phyloP scores from a whole-genome alignment of 257 asterid genomes.

The Solanum acaule region DNA sequence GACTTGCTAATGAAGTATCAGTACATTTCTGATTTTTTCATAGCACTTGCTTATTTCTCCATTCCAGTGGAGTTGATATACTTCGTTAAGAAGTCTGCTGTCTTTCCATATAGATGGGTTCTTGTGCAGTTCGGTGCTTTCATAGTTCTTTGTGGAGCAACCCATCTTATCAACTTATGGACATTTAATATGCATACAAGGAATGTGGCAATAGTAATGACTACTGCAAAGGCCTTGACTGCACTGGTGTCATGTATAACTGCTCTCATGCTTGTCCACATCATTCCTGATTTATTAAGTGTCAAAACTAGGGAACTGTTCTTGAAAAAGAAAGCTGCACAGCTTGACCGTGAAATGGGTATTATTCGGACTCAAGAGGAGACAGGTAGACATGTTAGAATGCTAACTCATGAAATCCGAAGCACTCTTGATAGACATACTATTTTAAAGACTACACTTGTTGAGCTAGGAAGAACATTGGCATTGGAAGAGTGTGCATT shows the following conservation, averaged over 20 bases:
- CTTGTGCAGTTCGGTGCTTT: slow-evolving; percentile 99
- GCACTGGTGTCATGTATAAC: slow-evolving; percentile 94
- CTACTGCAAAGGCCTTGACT: slow-evolving; percentile 74
- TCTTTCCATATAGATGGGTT: slow-evolving; percentile 97
- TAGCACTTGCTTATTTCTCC: slow-evolving; percentile 97
- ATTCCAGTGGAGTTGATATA: slow-evolving; percentile 93
- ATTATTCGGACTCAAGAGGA: slow-evolving; percentile 94
- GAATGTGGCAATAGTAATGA: slow-evolving; percentile 90
- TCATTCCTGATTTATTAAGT: slow-evolving; percentile 87
- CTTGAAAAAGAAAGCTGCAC: slow-evolving; percentile 90
- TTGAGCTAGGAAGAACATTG: slow-evolving; percentile 88
- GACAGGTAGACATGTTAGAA: slow-evolving; percentile 95
- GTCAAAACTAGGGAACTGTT: slow-evolving; percentile 91
- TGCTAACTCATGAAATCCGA: slow-evolving; percentile 97
- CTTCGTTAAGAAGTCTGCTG: slow-evolving; percentile 96
- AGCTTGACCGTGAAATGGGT: slow-evolving; percentile 94
- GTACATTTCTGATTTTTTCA: slow-evolving; percentile 94
- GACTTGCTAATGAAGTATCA: slow-evolving; percentile 94
- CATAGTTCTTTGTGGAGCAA: slow-evolving; percentile 96
- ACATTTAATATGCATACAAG: slow-evolving; percentile 77
- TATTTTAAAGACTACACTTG: slow-evolving; percentile 81
- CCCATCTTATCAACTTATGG: slow-evolving; percentile 91
- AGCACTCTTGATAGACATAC: slow-evolving; percentile 99
- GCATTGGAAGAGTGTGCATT: slow-evolving; percentile 91
- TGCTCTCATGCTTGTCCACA: slow-evolving; percentile 90